phyloP scores from a whole-genome alignment of 805 yeast species.

The Starmerella riodocensis region DNA sequence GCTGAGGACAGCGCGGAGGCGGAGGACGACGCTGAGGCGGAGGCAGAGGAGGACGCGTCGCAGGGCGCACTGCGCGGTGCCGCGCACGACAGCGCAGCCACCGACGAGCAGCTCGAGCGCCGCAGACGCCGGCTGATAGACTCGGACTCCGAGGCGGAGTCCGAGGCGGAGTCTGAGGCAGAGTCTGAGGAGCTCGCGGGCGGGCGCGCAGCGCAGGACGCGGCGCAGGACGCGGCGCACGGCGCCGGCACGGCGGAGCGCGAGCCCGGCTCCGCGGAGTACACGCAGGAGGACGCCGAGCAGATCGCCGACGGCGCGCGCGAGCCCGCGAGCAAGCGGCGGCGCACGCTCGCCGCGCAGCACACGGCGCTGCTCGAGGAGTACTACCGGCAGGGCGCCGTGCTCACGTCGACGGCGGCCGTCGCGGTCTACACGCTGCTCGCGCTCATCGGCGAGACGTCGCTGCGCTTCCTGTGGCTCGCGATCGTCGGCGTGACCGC shows the following conservation, averaged over 20 bases:
- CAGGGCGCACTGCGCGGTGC: neutral
- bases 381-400: constrained; percentile 76
- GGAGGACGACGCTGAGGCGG: constrained; percentile 17
- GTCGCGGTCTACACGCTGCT: constrained; percentile 69
- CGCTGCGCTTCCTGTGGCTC: constrained; percentile 60
- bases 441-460: constrained; percentile 72
- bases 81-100: constrained; percentile 13
- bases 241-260: constrained; percentile 5
- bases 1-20: constrained; percentile 16
- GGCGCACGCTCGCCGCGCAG: constrained; percentile 14
- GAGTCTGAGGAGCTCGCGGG: constrained; percentile 21
- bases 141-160: constrained; percentile 18
- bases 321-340: constrained; percentile 4
- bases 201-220: neutral
- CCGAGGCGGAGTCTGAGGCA: constrained; percentile 21
- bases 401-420: constrained; percentile 59
- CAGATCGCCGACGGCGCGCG: constrained; percentile 11
- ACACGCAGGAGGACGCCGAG: constrained; percentile 15
- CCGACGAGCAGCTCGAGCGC: constrained; percentile 6
- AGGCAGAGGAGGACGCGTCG: neutral
- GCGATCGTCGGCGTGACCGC: constrained; percentile 82
- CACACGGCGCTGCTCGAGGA: constrained; percentile 45
- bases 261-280: constrained; percentile 4
- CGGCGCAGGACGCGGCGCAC: neutral
- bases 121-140: neutral